Evolutionary conservation across 2,329 filamentous ascomycete genomes (phyloP), one percentile per base, ranked within the genome.

Genomic region (Aspergillus clavatus): DNA sequence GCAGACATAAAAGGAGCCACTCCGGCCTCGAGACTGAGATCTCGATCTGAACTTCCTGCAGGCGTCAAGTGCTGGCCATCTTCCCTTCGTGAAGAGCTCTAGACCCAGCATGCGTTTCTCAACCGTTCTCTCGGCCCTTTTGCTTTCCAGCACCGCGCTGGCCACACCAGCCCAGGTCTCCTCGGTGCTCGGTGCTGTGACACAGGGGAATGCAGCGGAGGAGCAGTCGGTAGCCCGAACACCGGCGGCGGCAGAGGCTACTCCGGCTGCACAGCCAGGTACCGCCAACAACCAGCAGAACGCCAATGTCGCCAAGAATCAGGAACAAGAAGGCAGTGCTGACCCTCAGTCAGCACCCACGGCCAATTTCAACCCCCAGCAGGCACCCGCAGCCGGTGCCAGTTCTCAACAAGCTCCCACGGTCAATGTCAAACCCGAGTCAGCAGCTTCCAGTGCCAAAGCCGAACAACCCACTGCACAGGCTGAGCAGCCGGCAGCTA

Each of bases 141-240:
- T 58, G 51, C 54, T 58, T 36, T 58, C 54, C 27, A 49, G 54
- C 45, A 48, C 51, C 16, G 46, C 51, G 42, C 51, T 57, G 43
- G 55, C 55, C 43, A 54, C 51, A 19, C 51, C 54, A 33, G 42
- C 50, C 14, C 49, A 51, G 42, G 43, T 40, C 14, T 55, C 54
- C 16, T 48, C 54, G 23, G 45, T 46, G 40, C 18, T 38, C 39
- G 44, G 44, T 45, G 48, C 46, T 23, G 41, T 45, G 19, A 14
- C 46, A 41, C 54, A 53, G 40, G 45, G 47, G 21, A 29, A 12
- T 24, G 40, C 42, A 19, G 26, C 51, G 14, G 47, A 42, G 31
- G 52, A 51, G 19, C 52, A 49, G 28, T 43, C 48, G 18, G 40
- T 48, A 37, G 47, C 46, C 35, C 51, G 49, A 27, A 43, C 44